Evolutionary conservation across 306 rosid genomes (phyloP), one percentile per base, ranked within the genome.

Genomic region (Vigna trinervia): DNA sequence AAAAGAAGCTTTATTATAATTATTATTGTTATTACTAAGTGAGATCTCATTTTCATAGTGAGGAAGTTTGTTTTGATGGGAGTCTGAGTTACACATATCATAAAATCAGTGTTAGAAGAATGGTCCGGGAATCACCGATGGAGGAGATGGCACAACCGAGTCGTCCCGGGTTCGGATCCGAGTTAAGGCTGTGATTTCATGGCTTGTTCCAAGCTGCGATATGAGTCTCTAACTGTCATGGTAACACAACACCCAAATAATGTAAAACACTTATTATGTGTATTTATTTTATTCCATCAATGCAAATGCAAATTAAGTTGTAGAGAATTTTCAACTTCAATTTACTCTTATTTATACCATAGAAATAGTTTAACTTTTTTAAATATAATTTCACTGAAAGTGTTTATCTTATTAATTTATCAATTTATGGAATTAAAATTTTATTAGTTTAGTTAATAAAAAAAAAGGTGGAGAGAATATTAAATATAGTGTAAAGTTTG

Each of bases 91-190:
- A 6, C 1, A 39, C 38, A 71, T 22, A 20, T 51, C 0, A 6
- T 8, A 20, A 17, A 73, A 26, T 17, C 26, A 23, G 22, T 69
- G 62, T 38, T 71, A 45, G 19, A 32, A 45, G 19, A 32, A 72
- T 58, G 14, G 14, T 20, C 81, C 90, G 90, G 70, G 91, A 89
- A 77, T 9, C 38, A 86, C 73, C 36, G 69, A 51, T 28, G 19
- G 20, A 63, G 93, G 96, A 86, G 97, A 91, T 85, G 98, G 97
- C 97, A 86, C 20, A 75, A 85, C 86, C 75, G 83, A 69, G 98
- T 91, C 97, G 92, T 94, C 94, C 96, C 89, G 88, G 88, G 90
- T 85, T 86, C 84, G 77, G 72, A 82, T 80, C 86, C 78, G 90
- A 83, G 78, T 51, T 77, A 82, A 66, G 76, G 72, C 32, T 22